Evolutionary conservation across 305 asterid genomes (phyloP), one percentile per base, ranked within the genome.

Genomic region (Fraxinus latifolia): DNA sequence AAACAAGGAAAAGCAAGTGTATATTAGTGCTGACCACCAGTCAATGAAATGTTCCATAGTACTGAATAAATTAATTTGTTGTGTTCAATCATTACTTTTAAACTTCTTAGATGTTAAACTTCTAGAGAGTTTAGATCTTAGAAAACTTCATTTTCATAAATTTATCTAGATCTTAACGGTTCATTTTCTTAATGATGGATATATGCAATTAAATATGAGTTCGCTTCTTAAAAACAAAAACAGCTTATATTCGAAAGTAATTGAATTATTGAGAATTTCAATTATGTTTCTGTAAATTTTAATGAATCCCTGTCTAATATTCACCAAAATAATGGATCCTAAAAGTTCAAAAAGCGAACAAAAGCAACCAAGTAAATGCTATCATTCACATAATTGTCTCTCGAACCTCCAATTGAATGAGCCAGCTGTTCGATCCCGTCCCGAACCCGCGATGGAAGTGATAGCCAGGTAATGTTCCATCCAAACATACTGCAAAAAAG

Each of bases 391-490:
- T 31, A 29, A 25, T 76, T 32, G 44, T 47, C 17, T 21, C 36
- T 50, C 90, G 3, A 77, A 89, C 92, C 92, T 90, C 92, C 77
- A 90, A 82, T n/a, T 83, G 82, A 36, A 90, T 34, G 19, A 90
- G 84, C 92, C 92, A 90, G 84, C 88, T 88, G 76, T 84, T 86
- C 15, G 88, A 82, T 50, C 92, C 91, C 3, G 79, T 68, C 75
- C 93, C 90, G 39, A 44, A 87, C 74, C 93, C 93, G 27, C 78
- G 88, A 78, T 90, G 87, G 62, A 88, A 79, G 82, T 90, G 93
- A 79, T 90, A 90, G 58, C 86, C 93, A 4, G 93, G 93, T 25
- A 78, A 14, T 0, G 89, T 79, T 78, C 93, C 93, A 84, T 90
- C 93, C 85, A 88, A 76, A 78, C 93, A 90, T 19, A 90, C 93